These are phyloP conservation scores for Didymella lethalis DNA, from an alignment of 2,329 filamentous ascomycete genomes.

Conservation along the genomic window DNA sequence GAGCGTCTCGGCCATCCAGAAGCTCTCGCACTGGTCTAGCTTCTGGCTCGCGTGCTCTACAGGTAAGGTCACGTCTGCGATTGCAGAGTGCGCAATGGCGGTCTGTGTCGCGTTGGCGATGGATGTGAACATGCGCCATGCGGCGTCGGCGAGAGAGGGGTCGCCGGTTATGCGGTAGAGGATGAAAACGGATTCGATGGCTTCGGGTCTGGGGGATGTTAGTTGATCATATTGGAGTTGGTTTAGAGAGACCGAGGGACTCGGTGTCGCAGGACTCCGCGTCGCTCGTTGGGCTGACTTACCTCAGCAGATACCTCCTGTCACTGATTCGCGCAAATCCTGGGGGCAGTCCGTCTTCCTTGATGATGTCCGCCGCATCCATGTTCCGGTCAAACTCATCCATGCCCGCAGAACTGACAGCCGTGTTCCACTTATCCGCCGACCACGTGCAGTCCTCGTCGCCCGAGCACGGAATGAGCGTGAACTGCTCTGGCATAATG, in stretches of 20 bases:
- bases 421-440: constrained; percentile 53
- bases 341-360: constrained; percentile 51
- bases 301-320: constrained; percentile 54
- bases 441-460: constrained; percentile 55
- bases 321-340: constrained; percentile 52
- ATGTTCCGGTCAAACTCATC: constrained; percentile 20
- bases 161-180: constrained; percentile 91
- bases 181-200: constrained; percentile 87
- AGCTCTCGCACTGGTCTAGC: constrained; percentile 66
- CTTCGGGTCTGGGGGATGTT: constrained; percentile 70
- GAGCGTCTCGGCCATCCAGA: constrained; percentile 89
- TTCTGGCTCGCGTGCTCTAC: constrained; percentile 37
- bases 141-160: constrained; percentile 75
- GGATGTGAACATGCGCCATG: constrained; percentile 84
- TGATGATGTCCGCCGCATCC: constrained; percentile 43
- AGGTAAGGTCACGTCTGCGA: constrained; percentile 67
- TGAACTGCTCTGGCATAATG: constrained; percentile 63
- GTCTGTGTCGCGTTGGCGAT: constrained; percentile 73
- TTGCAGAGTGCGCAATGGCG: constrained; percentile 72
- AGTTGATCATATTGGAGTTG: background rate
- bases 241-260: background rate
- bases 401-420: constrained; percentile 39
- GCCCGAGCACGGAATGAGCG: constrained; percentile 54
- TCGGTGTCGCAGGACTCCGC: background rate
- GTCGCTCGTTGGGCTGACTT: background rate